phyloP scores from a whole-genome alignment of 108 stramenopile genomes.

The Pinguiococcus pyrenoidosus region DNA sequence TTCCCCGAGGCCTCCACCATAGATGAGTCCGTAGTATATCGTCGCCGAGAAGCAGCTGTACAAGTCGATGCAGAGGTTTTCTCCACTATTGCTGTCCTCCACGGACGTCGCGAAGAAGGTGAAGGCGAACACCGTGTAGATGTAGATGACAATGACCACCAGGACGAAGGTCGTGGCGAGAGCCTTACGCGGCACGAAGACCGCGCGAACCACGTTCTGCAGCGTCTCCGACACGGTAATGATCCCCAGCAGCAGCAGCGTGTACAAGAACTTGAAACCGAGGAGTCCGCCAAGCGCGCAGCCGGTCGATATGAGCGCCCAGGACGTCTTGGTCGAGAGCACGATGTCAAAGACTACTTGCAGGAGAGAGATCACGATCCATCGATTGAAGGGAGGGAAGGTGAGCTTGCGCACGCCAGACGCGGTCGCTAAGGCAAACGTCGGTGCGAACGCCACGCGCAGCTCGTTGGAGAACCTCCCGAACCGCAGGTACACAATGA shows the following conservation, averaged over 20 bases:
- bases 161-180: slow-evolving; percentile 27
- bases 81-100: slow-evolving; percentile 2
- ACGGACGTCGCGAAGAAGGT: slow-evolving; percentile 6
- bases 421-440: no score
- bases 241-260: slow-evolving; percentile 16
- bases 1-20: slow-evolving; percentile 23
- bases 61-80: slow-evolving; percentile 21
- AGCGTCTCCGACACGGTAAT: slow-evolving; percentile 17
- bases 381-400: no score
- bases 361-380: no score
- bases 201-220: slow-evolving; percentile 21
- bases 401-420: no score
- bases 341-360: no score
- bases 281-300: no score
- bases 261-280: no score
- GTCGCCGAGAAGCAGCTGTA: slow-evolving; percentile 14
- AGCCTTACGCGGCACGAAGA: slow-evolving; percentile 21
- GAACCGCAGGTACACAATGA: no score
- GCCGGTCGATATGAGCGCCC: no score
- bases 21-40: slow-evolving; percentile 15
- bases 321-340: no score
- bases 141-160: slow-evolving; percentile 14
- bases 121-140: slow-evolving; percentile 13
- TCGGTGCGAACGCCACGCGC: no score
- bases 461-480: no score